Base-by-base conservation (phyloP, 805 yeast genomes). In the Maudiozyma saulgeensis region DNA sequence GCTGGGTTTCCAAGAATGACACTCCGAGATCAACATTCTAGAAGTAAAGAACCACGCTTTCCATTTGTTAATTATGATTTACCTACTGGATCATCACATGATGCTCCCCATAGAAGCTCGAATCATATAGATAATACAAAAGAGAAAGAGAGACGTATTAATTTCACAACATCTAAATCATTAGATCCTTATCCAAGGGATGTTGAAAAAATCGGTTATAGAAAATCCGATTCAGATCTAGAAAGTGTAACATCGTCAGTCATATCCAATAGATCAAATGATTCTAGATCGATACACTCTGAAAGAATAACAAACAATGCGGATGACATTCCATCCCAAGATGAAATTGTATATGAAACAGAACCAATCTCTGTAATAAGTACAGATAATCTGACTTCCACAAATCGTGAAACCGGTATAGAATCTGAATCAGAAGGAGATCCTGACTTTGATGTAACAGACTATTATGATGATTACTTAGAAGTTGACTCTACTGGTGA, bases 101-200 rank as follows among this genome's bases (percentile, higher is more conserved):
- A 34, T 34, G 15, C 50, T 15, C 15, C 15, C 38, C 8, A 15
- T 7, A 43, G 44, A 16, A 44, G 16, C 5, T 12, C 18, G 8
- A 26, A 38, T 45, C 12, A 16, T 21, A 21, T 8, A 4, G 19
- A 43, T 11, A 32, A 16, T 19, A 13, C 31, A 8, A 21, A 31
- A n/a, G 26, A 35, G 12, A 25, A 32, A 19, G 39, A 40, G 19
- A 46, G 46, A 26, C 57, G 51, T 32, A 54, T 60, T 1, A 59
- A 63, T 49, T 59, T 62, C 41, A 51, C 60, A 4, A 46, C 56
- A n/a, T 63, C 67, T 9, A 64, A 62, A 49, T 60, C 67, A 2
- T 47, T 63, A 18, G 53, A 49, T 9, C 40, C 31, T 31, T 44
- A 47, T 32, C 15, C 38, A 23, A 40, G 6, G 6, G 16, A 23